Percentiles rank a stretch among this genome's conserved stretches.
Conservation (phyloP, 139 green algal species). For the Chlorella ohadii region DNA sequence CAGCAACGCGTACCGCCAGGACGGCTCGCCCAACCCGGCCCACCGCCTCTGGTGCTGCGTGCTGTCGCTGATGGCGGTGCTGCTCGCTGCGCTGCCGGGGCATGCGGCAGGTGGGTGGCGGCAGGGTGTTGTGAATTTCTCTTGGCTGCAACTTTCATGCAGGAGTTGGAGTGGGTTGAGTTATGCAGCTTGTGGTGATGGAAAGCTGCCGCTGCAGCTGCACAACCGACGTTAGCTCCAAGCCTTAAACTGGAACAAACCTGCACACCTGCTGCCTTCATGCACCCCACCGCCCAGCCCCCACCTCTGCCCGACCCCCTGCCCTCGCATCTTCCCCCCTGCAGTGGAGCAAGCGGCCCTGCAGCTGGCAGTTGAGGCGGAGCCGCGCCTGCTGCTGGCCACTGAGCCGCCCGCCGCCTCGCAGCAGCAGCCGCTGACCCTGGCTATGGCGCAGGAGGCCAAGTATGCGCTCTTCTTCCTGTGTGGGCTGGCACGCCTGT, state of each 20-base stretch:
- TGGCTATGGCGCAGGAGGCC: slow-evolving; percentile 46
- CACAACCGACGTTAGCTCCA: too few species aligned
- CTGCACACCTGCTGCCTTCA: too few species aligned
- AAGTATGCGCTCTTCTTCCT: slow-evolving; percentile 45
- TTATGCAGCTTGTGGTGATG: too few species aligned
- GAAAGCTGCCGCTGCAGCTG: too few species aligned
- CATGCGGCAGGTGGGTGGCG: slow-evolving; percentile 7
- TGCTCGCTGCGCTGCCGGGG: slow-evolving; percentile 36
- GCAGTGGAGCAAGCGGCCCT: slow-evolving; percentile 31
- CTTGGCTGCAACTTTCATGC: too few species aligned
- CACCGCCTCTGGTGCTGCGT: slow-evolving; percentile 51
- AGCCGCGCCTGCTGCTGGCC: slow-evolving; percentile 48
- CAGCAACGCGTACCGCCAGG: slow-evolving; percentile 40
- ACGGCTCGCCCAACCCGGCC: slow-evolving; percentile 18
- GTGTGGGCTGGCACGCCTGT: slow-evolving; percentile 21
- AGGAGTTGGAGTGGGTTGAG: too few species aligned
- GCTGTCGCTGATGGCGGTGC: slow-evolving; percentile 31
- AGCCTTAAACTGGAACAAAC: too few species aligned
- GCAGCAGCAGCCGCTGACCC: slow-evolving; percentile 48
- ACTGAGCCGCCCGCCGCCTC: slow-evolving; percentile 41
- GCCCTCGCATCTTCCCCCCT: too few species aligned
- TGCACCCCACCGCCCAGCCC: too few species aligned
- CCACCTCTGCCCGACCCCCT: neutral
- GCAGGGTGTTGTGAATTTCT: too few species aligned
- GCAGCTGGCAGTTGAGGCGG: slow-evolving; percentile 30